phyloP scores from a whole-genome alignment of 352 stramenopile species.

The Saprolegnia diclina region DNA sequence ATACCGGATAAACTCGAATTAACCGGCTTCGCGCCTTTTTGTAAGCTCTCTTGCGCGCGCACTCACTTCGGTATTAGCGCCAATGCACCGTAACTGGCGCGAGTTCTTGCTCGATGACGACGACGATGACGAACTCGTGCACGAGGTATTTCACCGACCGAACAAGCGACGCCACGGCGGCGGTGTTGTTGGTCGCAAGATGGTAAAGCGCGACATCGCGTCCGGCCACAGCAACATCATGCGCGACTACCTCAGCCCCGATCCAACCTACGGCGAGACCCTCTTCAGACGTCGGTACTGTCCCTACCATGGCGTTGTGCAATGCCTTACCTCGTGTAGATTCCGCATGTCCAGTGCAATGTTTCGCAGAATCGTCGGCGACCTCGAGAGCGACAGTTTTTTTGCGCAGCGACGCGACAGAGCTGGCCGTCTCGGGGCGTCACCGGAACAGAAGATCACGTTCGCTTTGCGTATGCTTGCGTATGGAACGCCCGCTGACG shows the following conservation, averaged over 20 bases:
- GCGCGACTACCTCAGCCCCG: conserved; percentile 9
- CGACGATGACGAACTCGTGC: too few species aligned
- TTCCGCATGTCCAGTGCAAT: neutral
- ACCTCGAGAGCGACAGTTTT: neutral
- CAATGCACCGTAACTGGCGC: too few species aligned
- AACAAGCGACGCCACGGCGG: neutral
- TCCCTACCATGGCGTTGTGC: neutral
- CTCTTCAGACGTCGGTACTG: conserved; percentile 7
- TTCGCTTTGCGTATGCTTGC: conserved; percentile 24
- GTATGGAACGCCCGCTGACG: conserved; percentile 26
- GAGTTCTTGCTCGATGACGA: too few species aligned
- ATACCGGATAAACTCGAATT: too few species aligned
- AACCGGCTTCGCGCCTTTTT: too few species aligned
- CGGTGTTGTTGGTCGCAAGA: neutral
- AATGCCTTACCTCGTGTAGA: neutral
- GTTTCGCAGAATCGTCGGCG: neutral
- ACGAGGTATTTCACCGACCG: too few species aligned
- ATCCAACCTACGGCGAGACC: neutral
- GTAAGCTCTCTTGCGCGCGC: too few species aligned
- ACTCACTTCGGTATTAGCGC: too few species aligned
- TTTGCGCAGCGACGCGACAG: conserved; percentile 22
- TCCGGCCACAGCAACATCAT: conserved; percentile 1
- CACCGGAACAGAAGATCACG: conserved; percentile 23
- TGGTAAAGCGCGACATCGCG: neutral
- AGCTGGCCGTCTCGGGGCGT: neutral